Conservation (phyloP, 306 rosid species). For the Quercus aquifolioides region DNA sequence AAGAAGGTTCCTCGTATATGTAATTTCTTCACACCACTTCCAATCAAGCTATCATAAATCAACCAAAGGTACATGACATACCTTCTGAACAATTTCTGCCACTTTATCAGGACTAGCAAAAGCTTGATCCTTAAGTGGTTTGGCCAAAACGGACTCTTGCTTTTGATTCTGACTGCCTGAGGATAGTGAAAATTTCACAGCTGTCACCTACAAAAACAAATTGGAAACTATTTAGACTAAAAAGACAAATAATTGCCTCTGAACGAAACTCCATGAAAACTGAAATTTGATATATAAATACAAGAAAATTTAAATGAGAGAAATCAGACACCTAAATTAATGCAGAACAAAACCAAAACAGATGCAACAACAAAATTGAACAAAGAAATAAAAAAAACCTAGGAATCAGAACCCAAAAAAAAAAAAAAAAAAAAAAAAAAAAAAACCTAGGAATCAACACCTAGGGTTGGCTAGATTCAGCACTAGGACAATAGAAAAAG, state of each 20-base stretch:
- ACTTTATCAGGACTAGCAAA: slow-evolving; percentile 97
- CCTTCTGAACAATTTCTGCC: slow-evolving; percentile 91
- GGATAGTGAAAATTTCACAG: slow-evolving; percentile 84
- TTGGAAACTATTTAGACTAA: background rate
- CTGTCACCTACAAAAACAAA: slow-evolving; percentile 68
- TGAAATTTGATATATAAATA: background rate
- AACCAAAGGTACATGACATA: slow-evolving; percentile 18
- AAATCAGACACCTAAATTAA: too few relatives aligned
- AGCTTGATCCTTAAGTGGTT: slow-evolving; percentile 87
- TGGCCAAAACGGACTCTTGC: slow-evolving; percentile 67
- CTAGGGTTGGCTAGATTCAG: too few relatives aligned
- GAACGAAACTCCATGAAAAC: background rate
- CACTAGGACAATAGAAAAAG: too few relatives aligned
- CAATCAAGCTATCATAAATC: background rate
- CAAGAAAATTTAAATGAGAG: background rate
- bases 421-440: too few relatives aligned
- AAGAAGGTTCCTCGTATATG: background rate
- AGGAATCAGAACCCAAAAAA: too few relatives aligned
- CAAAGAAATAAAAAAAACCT: too few relatives aligned
- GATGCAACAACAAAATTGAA: too few relatives aligned
- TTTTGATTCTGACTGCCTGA: slow-evolving; percentile 72
- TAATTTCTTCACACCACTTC: background rate
- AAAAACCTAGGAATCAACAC: too few relatives aligned
- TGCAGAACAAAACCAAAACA: too few relatives aligned
- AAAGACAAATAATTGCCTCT: background rate